Base-by-base conservation (phyloP, 1,284 basidiomycete species). In the Omphalotus olearius region DNA sequence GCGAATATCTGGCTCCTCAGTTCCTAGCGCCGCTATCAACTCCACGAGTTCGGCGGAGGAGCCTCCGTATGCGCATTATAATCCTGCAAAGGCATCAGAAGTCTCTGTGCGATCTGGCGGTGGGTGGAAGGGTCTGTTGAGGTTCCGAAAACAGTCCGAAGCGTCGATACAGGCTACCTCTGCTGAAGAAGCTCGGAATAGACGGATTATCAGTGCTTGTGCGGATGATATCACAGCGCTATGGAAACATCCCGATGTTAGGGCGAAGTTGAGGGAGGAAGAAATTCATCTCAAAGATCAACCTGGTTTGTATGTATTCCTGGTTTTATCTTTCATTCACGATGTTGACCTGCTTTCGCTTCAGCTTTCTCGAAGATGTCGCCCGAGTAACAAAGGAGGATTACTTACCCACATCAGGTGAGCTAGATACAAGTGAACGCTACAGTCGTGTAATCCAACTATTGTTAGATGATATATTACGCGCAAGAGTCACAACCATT, bases 401-500 rank as follows among this genome's bases (percentile, higher is more conserved):
- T 51, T 86, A 83, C 57, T 59, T 66, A 14, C 83, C 83, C 5
- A 75, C 70, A 4, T 61, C 77, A 52, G 70, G 81, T 80, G 56
- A 11, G 69, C 58, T 17, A 16, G 6, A 23, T 42, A 11, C 25
- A n/a, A 23, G 43, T 11, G 43, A 38, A 18, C 45, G 20, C 42
- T 51, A 36, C 23, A 43, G 26, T 14, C 60, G 40, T 36, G 26
- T 54, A 40, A 53, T 37, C 43, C 36, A 28, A 46, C 16, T 48
- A 47, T 25, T 42, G 30, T 3, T 55, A 79, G 82, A 76, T 39
- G 83, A 87, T 57, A 76, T 87, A 44, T 67, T 87, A 23, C 78
- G 79, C 39, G 82, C 83, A 16, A 73, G 83, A 28, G 69, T 85
- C 25, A 74, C 75, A n/a, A 87, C 84, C 0, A 66, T 80, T 17